Conservation (phyloP, 306 rosid genomes). For the Geum urbanum region DNA sequence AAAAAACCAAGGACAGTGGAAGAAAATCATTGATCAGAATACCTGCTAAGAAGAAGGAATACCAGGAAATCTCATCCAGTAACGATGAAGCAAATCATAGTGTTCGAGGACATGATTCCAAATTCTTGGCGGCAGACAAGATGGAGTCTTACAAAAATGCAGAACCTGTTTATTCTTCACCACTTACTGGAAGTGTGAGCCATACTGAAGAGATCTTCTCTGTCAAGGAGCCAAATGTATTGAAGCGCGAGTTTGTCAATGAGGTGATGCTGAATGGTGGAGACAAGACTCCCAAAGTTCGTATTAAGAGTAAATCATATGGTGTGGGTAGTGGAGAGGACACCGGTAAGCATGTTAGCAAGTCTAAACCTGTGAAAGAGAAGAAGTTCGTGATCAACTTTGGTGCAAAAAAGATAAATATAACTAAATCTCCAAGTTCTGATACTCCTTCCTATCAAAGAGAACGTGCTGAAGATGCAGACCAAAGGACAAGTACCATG, state of each 20-base stretch:
- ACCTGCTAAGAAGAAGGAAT: slow-evolving; percentile 54
- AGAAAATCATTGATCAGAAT: slow-evolving; percentile 65
- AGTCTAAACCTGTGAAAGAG: slow-evolving; percentile 64
- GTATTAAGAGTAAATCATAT: slow-evolving; percentile 62
- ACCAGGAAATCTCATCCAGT: slow-evolving; percentile 37
- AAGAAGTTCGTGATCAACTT: slow-evolving; percentile 88
- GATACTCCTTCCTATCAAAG: slow-evolving; percentile 84
- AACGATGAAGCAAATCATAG: slow-evolving; percentile 39
- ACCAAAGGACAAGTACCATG: slow-evolving; percentile 37
- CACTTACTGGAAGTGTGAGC: slow-evolving; percentile 61
- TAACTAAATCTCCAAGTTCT: slow-evolving; percentile 74
- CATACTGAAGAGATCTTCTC: slow-evolving; percentile 53
- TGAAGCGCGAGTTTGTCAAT: slow-evolving; percentile 82
- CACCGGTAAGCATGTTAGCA: slow-evolving; percentile 51
- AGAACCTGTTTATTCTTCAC: slow-evolving; percentile 53
- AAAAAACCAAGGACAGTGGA: slow-evolving; percentile 60
- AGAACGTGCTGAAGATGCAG: slow-evolving; percentile 55
- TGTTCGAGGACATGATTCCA: slow-evolving; percentile 61
- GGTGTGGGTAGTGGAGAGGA: slow-evolving; percentile 68
- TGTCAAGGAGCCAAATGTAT: slow-evolving; percentile 49
- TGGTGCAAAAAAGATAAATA: slow-evolving; percentile 81
- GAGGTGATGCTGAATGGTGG: slow-evolving; percentile 94
- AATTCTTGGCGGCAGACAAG: slow-evolving; percentile 45
- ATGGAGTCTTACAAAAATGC: slow-evolving; percentile 49
- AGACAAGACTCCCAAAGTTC: slow-evolving; percentile 68